Evolutionary conservation across 2,329 filamentous ascomycete genomes (phyloP), one percentile per base, ranked within the genome.

Genomic region (Aspergillus thermomutatus): DNA sequence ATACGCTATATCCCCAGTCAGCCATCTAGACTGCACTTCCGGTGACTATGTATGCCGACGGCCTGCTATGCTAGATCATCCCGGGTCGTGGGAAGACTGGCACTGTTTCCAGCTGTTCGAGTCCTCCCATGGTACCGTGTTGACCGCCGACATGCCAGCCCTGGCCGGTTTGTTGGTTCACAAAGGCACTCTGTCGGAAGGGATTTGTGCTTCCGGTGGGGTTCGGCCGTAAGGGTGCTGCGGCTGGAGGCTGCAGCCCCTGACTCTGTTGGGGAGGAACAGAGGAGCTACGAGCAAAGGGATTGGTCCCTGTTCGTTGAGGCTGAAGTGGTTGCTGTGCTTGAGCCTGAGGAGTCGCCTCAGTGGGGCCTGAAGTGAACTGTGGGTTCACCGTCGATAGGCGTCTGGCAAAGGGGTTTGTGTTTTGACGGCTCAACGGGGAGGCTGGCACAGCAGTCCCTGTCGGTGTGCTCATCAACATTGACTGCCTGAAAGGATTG

Each of bases 401-500:
- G 49, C 73, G 83, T 69, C 91, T 90, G 5, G 92, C 90, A 71
- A 97, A 96, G 0, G 92, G 92, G 66, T 96, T 96, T 3, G 91
- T 96, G 28, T 88, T 87, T 68, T 90, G 87, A 31, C 86, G 84
- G 53, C 75, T 75, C 49, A 82, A 66, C 48, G 80, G 69, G 56
- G 76, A 69, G 60, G 78, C 70, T n/a, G 79, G 70, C 28, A 78
- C 72, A 59, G 78, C 70, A 57, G 79, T 72, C 52, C 82, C 82
- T 7, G 85, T 84, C 21, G 77, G 75, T 59, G 67, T 77, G 69
- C 59, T 65, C 50, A 70, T 49, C 77, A 96, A 80, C 87, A 93
- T 93, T 1, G 93, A 97, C 69, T 92, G 89, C 45, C 94, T 84
- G 83, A 99, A 99, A 0, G 94, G 94, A 70, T 99, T 99, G 7